phyloP scores from a whole-genome alignment of 2,329 filamentous ascomycete species.

The Hysterium pulicare region DNA sequence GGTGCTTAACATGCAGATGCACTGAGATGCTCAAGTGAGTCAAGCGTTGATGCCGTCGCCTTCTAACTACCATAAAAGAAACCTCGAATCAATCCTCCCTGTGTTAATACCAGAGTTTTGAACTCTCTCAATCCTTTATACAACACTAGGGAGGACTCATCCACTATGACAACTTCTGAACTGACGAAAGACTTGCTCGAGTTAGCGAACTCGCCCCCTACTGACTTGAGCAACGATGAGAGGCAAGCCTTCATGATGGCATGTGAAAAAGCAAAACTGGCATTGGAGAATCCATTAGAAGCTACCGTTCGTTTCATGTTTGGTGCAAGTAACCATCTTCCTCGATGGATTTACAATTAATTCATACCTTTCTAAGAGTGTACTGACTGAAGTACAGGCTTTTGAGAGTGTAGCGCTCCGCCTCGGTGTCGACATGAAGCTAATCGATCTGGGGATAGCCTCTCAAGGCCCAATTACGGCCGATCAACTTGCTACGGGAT shows the following conservation, averaged over 20 bases:
- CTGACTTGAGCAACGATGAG: conserved; percentile 5
- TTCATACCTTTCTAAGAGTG: not conserved
- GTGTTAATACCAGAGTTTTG: too few species aligned
- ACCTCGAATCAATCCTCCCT: too few species aligned
- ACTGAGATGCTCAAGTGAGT: too few species aligned
- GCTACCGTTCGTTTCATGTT: conserved; percentile 6
- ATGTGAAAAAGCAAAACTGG: not conserved
- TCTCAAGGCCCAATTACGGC: conserved; percentile 8
- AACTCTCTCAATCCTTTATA: too few species aligned
- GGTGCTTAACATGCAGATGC: too few species aligned
- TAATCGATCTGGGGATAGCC: conserved; percentile 12
- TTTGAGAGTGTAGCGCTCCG: conserved; percentile 9
- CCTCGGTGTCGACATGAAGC: conserved; percentile 14
- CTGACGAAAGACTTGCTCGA: too few species aligned
- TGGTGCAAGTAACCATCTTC: not conserved
- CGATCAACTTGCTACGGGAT: conserved; percentile 10
- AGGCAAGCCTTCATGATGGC: conserved; percentile 1
- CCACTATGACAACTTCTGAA: too few species aligned
- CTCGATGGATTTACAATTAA: too few species aligned
- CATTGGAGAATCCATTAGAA: conserved; percentile 4
- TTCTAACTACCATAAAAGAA: too few species aligned
- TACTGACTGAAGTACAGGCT: not conserved
- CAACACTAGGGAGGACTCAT: too few species aligned
- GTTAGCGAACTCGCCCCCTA: not conserved
- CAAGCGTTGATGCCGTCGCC: too few species aligned